Conservation (phyloP, 2,329 filamentous ascomycete genomes). For the Aspergillus quadrilineatus region DNA sequence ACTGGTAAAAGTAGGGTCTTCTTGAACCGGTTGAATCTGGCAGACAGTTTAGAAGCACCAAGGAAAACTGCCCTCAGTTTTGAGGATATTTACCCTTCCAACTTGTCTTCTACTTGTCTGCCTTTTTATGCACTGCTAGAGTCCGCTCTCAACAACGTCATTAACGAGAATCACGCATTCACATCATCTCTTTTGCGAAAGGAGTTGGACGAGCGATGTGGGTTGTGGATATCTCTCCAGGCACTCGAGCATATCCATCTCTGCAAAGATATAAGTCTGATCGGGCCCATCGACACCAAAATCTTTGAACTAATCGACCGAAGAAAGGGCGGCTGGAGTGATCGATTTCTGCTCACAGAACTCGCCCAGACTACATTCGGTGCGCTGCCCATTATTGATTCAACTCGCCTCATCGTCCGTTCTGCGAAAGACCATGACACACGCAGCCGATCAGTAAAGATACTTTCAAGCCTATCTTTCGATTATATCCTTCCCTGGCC, state of each 20-base stretch:
- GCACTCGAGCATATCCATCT: constrained; percentile 73
- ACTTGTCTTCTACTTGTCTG: constrained; percentile 28
- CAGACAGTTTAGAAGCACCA: constrained; percentile 32
- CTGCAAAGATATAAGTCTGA: constrained; percentile 68
- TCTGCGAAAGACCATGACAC: constrained; percentile 46
- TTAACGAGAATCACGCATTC: constrained; percentile 69
- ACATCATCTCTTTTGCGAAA: constrained; percentile 66
- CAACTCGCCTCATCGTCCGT: constrained; percentile 62
- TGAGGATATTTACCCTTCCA: constrained; percentile 41
- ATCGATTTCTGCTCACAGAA: constrained; percentile 77
- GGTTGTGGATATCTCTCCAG: constrained; percentile 63
- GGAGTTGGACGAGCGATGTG: constrained; percentile 67
- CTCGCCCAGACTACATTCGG: constrained; percentile 71
- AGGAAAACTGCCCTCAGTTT: constrained; percentile 34
- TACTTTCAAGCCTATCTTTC: constrained; percentile 63
- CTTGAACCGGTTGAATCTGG: constrained; percentile 65
- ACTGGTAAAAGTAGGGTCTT: constrained; percentile 87
- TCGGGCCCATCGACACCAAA: constrained; percentile 63
- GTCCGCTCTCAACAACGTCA: constrained; percentile 70
- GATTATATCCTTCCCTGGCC: constrained; percentile 67
- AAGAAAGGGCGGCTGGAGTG: constrained; percentile 65
- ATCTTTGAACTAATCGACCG: constrained; percentile 75
- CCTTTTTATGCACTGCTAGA: constrained; percentile 67
- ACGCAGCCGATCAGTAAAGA: constrained; percentile 59
- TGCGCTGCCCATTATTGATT: constrained; percentile 52